phyloP scores from a whole-genome alignment of 2,329 filamentous ascomycete genomes.

The Cladosporium sphaerospermum region DNA sequence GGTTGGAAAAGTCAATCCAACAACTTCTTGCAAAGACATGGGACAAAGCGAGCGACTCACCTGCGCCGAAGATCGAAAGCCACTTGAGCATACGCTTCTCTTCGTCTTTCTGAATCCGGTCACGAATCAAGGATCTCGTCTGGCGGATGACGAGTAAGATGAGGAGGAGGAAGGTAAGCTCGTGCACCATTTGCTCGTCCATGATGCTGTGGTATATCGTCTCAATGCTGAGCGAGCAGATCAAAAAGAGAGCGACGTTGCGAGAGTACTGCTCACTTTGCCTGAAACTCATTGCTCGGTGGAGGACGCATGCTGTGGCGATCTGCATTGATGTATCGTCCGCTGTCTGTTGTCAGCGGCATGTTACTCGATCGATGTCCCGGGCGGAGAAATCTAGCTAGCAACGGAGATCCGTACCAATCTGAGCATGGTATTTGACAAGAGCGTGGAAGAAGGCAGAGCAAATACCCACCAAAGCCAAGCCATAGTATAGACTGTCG shows the following conservation, averaged over 20 bases:
- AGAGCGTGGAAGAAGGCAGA: slow-evolving; percentile 10
- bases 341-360: not conserved
- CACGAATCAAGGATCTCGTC: slow-evolving; percentile 4
- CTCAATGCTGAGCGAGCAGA: not conserved
- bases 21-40: not conserved
- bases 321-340: slow-evolving; percentile 12
- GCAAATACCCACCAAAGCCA: slow-evolving; percentile 6
- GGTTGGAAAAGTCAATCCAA: not conserved
- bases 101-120: not conserved
- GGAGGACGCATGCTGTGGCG: slow-evolving; percentile 6
- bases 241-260: not conserved
- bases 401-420: not conserved
- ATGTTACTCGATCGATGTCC: not conserved
- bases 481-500: slow-evolving; percentile 6
- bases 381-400: not conserved
- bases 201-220: slow-evolving; percentile 8
- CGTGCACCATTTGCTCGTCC: slow-evolving; percentile 10
- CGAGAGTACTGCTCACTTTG: not conserved
- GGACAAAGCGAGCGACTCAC: not conserved
- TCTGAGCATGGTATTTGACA: slow-evolving; percentile 8
- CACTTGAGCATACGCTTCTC: slow-evolving; percentile 7
- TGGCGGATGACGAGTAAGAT: slow-evolving; percentile 2
- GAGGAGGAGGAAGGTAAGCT: slow-evolving; percentile 8
- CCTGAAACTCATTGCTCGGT: slow-evolving; percentile 4
- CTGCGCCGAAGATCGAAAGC: slow-evolving; percentile 3